phyloP scores from a whole-genome alignment of 1,139 yeast genomes.

The Debaryomyces fabryi region DNA sequence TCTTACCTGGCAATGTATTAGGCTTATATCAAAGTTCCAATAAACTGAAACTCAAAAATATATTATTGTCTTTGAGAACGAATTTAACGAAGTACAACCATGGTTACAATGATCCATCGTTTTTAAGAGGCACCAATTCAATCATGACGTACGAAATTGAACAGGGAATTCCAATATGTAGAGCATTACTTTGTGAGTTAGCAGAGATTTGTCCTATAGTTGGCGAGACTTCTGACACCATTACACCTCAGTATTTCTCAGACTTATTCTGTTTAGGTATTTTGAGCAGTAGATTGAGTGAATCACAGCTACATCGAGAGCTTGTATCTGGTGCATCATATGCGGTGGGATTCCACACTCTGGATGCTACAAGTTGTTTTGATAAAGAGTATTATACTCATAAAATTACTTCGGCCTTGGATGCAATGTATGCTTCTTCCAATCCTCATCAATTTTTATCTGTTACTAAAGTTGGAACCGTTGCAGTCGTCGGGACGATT shows the following conservation, averaged over 20 bases:
- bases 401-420: constrained; percentile 37
- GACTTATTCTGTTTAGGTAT: constrained; percentile 46
- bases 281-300: constrained; percentile 38
- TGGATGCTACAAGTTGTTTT: constrained; percentile 23
- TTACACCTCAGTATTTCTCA: constrained; percentile 49
- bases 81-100: constrained; percentile 34
- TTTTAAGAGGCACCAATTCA: constrained; percentile 14
- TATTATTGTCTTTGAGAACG: constrained; percentile 31
- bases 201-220: constrained; percentile 41
- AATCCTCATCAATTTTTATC: constrained; percentile 48
- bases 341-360: constrained; percentile 44
- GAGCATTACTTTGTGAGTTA: constrained; percentile 38
- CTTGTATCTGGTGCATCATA: constrained; percentile 47
- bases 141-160: constrained; percentile 37
- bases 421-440: constrained; percentile 43
- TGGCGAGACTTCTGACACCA: constrained; percentile 45
- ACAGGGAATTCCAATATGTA: constrained; percentile 43
- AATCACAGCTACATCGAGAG: constrained; percentile 51
- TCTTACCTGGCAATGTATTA: constrained; percentile 17
- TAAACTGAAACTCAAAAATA: constrained; percentile 13
- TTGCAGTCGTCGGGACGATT: constrained; percentile 46
- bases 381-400: constrained; percentile 27
- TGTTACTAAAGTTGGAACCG: constrained; percentile 46
- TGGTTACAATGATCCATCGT: constrained; percentile 13
- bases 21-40: constrained; percentile 15